Evolutionary conservation across 2,329 filamentous ascomycete species (phyloP).

Genomic region (Lecanoromycetidae sp.): DNA sequence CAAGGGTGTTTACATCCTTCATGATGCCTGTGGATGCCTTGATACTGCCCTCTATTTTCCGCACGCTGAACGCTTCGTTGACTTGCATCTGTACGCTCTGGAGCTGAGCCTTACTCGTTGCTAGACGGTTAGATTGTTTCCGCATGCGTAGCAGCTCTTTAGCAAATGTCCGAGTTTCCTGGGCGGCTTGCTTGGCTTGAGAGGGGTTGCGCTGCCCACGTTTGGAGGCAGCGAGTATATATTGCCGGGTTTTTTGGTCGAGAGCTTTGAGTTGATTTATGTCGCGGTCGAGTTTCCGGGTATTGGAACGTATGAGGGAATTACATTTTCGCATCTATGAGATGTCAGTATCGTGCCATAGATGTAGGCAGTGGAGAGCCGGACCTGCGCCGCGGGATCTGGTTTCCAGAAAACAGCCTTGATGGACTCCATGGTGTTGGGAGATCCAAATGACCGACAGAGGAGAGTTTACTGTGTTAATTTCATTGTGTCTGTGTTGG

Average conservation of each 20-base stretch:
- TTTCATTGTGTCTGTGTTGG: not conserved
- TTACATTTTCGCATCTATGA: conserved; percentile 88
- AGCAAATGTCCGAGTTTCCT: conserved; percentile 79
- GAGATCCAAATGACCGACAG: not conserved
- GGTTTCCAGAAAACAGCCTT: conserved; percentile 81
- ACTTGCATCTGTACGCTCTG: conserved; percentile 95
- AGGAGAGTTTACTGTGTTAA: not conserved
- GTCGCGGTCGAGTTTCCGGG: conserved; percentile 89
- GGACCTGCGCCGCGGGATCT: conserved; percentile 83
- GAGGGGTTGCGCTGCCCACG: conserved; percentile 70
- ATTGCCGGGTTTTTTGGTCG: conserved; percentile 71
- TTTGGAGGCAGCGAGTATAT: conserved; percentile 71
- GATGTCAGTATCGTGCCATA: conserved; percentile 8
- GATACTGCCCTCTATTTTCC: conserved; percentile 91
- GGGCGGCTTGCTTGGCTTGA: conserved; percentile 63
- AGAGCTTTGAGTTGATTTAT: conserved; percentile 65
- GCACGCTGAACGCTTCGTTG: conserved; percentile 86
- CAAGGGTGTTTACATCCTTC: conserved; percentile 85
- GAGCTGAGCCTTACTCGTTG: conserved; percentile 83
- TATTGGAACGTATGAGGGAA: conserved; percentile 73
- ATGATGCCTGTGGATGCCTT: conserved; percentile 79
- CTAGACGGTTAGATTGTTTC: conserved; percentile 59
- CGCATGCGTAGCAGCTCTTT: conserved; percentile 74
- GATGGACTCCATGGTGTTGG: conserved; percentile 63
- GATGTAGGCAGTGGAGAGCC: conserved; percentile 18